Percentiles rank a stretch among this genome's conserved stretches.
Evolutionary conservation across 352 stramenopile species (phyloP).

Genomic region (Phytophthora chlamydospora): DNA sequence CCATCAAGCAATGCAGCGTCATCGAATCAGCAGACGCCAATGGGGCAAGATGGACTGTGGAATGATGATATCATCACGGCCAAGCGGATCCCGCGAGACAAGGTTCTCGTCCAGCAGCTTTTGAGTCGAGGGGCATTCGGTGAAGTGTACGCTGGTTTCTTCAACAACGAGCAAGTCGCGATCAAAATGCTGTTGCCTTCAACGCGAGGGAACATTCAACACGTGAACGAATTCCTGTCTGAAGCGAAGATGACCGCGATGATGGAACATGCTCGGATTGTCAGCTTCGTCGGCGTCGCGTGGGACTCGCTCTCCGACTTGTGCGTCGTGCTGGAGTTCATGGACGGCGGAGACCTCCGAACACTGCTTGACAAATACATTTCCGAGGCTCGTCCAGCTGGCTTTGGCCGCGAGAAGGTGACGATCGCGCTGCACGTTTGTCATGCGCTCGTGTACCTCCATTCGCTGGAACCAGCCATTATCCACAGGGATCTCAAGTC

Average conservation of each 20-base stretch:
- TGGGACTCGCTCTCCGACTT: no score
- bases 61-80: constrained; percentile 36
- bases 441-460: constrained; percentile 25
- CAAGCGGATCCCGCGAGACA: constrained; percentile 32
- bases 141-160: constrained; percentile 41
- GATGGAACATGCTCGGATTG: no score
- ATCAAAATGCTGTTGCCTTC: constrained; percentile 42
- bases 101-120: constrained; percentile 23
- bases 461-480: constrained; percentile 29
- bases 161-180: constrained; percentile 31
- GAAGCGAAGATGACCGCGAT: constrained; percentile 31
- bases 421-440: constrained; percentile 6
- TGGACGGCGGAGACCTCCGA: no score
- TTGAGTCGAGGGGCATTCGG: constrained; percentile 40
- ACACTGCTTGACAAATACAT: no score
- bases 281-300: no score
- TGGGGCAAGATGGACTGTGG: constrained; percentile 12
- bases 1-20: background rate
- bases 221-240: constrained; percentile 39
- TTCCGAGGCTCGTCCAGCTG: background rate
- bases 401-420: background rate
- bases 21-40: no score
- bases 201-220: constrained; percentile 16
- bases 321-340: no score
- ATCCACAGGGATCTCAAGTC: constrained; percentile 28